Evolutionary conservation across 176 grass and related monocot species (phyloP).

Genomic region (Miscanthus lutarioriparius): DNA sequence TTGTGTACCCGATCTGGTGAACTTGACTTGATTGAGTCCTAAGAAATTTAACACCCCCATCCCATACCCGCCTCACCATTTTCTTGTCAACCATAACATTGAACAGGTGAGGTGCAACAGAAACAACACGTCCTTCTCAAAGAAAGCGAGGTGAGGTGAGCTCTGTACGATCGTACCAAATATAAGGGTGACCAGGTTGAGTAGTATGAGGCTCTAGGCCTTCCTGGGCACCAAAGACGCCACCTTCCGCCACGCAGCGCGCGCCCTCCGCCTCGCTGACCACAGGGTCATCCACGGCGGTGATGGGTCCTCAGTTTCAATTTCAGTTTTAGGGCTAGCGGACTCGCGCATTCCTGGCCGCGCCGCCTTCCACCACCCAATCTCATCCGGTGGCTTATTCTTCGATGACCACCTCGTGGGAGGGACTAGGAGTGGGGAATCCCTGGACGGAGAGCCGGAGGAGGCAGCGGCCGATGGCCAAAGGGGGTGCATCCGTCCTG

Average conservation of each 20-base stretch:
- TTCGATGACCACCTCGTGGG: background rate
- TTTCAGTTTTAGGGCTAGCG: background rate
- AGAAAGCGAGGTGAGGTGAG: background rate
- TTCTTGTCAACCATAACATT: conserved; percentile 17
- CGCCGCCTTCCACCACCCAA: conserved; percentile 24
- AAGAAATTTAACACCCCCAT: too few species aligned
- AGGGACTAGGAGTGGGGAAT: background rate
- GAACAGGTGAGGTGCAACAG: conserved; percentile 18
- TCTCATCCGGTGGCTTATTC: conserved; percentile 6
- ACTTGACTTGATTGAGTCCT: too few species aligned
- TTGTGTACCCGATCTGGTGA: too few species aligned
- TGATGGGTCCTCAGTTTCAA: background rate
- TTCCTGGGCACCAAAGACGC: conserved; percentile 40
- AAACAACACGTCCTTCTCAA: background rate
- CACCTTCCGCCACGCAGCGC: conserved; percentile 33
- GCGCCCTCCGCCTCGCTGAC: conserved; percentile 19
- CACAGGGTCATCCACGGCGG: background rate
- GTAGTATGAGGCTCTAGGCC: conserved; percentile 44
- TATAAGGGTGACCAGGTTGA: conserved; percentile 48
- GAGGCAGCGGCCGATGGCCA: background rate
- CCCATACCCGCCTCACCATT: background rate
- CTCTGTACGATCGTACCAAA: conserved; percentile 29
- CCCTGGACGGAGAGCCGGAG: conserved; percentile 1
- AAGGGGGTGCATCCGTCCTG: background rate
- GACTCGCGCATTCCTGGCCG: conserved; percentile 24